These are phyloP conservation scores for Monosporozyma yasuniensis DNA, from an alignment of 805 yeast species.

Conservation along the genomic window DNA sequence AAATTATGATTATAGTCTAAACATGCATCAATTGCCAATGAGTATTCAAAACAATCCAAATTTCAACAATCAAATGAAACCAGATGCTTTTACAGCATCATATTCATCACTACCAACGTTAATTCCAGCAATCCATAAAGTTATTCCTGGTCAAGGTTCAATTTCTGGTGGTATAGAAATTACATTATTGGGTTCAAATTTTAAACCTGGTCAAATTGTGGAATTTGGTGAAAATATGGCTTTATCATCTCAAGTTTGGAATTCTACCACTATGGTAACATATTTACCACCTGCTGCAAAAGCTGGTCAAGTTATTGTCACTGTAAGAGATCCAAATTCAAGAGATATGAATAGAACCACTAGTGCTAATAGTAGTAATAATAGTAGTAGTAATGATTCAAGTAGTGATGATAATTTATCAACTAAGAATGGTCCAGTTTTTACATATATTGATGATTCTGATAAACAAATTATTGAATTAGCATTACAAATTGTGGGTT, in stretches of 20 bases:
- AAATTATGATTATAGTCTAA: not conserved
- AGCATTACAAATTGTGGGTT: constrained; percentile 92
- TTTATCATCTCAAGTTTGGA: constrained; percentile 90
- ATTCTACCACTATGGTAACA: constrained; percentile 86
- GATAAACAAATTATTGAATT: constrained; percentile 90
- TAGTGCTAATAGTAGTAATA: not conserved
- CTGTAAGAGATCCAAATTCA: constrained; percentile 45
- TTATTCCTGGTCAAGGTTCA: constrained; percentile 94
- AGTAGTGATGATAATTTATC: not conserved
- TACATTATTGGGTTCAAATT: constrained; percentile 79
- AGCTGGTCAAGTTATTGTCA: constrained; percentile 86
- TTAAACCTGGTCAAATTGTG: constrained; percentile 76
- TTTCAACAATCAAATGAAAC: not conserved
- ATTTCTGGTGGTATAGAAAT: constrained; percentile 94
- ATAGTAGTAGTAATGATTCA: not conserved
- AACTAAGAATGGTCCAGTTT: constrained; percentile 35
- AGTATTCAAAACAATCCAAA: not conserved
- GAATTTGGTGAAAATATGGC: constrained; percentile 80
- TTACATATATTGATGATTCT: constrained; percentile 90
- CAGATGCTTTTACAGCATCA: not conserved
- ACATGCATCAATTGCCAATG: not conserved
- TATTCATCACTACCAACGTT: not conserved
- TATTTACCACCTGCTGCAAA: constrained; percentile 84
- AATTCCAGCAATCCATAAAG: constrained; percentile 46
- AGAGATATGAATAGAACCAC: not conserved